Conservation (phyloP, 2,329 filamentous ascomycete species). For the Xylaria sp. region DNA sequence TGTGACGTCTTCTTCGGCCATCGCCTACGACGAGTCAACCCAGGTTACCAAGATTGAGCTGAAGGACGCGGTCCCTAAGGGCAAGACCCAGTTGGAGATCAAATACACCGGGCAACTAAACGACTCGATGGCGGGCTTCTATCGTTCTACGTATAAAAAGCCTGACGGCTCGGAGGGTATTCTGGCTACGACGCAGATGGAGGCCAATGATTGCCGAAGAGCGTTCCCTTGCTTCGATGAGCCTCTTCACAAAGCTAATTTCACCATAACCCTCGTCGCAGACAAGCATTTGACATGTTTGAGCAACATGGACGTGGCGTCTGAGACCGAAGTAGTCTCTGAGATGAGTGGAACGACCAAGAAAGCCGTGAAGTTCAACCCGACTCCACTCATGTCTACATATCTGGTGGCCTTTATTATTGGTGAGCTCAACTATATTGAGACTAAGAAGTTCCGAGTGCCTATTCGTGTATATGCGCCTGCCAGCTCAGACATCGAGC, state of each 20-base stretch:
- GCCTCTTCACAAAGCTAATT: constrained; percentile 91
- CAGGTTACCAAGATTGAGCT: constrained; percentile 88
- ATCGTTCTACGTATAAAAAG: constrained; percentile 92
- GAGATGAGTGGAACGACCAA: constrained; percentile 71
- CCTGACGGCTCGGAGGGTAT: constrained; percentile 81
- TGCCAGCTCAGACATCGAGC: constrained; percentile 87
- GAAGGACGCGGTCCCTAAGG: constrained; percentile 76
- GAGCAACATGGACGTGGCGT: constrained; percentile 95
- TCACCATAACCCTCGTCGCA: constrained; percentile 89
- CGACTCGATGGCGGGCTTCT: constrained; percentile 97
- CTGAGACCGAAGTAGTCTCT: constrained; percentile 78
- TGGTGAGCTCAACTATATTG: constrained; percentile 92
- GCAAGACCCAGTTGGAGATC: constrained; percentile 81
- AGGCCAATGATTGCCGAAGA: constrained; percentile 90
- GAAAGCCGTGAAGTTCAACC: constrained; percentile 92
- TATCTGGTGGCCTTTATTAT: constrained; percentile 95
- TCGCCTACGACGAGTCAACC: constrained; percentile 80
- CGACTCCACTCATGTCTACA: constrained; percentile 93
- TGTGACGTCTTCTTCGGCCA: constrained; percentile 69
- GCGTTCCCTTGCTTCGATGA: constrained; percentile 98
- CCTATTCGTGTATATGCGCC: constrained; percentile 95
- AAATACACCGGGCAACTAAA: constrained; percentile 83
- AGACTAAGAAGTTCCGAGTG: constrained; percentile 90
- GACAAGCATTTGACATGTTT: constrained; percentile 91
- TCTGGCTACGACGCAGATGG: constrained; percentile 94